Conservation (phyloP, 202 grass and related monocot genomes). For the Zoysia matrella region DNA sequence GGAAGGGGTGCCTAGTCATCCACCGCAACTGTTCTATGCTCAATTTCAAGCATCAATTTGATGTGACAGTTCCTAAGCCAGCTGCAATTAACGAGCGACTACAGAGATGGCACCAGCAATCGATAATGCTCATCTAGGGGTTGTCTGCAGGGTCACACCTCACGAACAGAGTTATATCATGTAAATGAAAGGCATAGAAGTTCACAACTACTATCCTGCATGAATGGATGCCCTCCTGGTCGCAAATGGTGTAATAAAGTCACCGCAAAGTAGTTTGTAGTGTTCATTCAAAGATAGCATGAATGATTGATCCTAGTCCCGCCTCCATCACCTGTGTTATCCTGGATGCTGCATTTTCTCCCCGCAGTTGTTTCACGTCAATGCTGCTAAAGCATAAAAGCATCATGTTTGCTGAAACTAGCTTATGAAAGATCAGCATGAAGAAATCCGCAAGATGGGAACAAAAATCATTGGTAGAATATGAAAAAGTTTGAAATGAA, state of each 20-base stretch:
- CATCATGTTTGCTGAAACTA: constrained; percentile 41
- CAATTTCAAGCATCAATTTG: constrained; percentile 12
- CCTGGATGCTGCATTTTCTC: constrained; percentile 30
- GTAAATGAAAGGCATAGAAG: constrained; percentile 13
- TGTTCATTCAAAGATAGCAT: constrained; percentile 25
- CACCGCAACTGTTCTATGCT: constrained; percentile 23
- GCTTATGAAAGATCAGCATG: constrained; percentile 1
- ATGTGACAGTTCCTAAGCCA: background rate
- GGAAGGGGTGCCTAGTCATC: constrained; percentile 39
- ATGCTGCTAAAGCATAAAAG: constrained; percentile 45
- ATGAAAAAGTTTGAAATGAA: constrained; percentile 36
- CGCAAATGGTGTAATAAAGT: constrained; percentile 3
- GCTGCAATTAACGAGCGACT: background rate
- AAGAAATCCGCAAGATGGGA: constrained; percentile 19
- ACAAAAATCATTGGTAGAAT: constrained; percentile 11
- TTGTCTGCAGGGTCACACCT: background rate
- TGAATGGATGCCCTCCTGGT: background rate
- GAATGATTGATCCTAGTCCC: constrained; percentile 5
- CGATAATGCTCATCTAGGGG: constrained; percentile 1
- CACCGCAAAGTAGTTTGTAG: constrained; percentile 3
- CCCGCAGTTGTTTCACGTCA: constrained; percentile 3
- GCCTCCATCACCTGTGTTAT: constrained; percentile 17
- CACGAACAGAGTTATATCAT: constrained; percentile 19
- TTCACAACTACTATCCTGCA: constrained; percentile 8
- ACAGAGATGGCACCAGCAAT: background rate